These are phyloP conservation scores for Ilex paraguariensis DNA, from an alignment of 305 asterid genomes.

Conservation along the genomic window DNA sequence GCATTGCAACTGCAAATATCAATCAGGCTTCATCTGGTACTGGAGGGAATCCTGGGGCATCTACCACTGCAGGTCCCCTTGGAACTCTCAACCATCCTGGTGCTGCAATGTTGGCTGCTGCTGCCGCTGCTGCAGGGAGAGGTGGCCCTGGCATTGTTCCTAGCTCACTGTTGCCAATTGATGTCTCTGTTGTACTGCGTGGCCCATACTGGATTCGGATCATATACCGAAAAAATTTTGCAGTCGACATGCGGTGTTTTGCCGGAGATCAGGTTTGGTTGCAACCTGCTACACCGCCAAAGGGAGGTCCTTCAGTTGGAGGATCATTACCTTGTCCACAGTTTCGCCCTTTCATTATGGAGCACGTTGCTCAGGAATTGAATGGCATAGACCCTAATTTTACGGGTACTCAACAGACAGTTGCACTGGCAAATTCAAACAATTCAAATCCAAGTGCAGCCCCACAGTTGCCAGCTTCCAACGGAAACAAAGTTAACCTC, in stretches of 20 bases:
- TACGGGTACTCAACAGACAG: slow-evolving; percentile 73
- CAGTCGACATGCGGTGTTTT: slow-evolving; percentile 99
- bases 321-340: slow-evolving; percentile 99
- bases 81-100: slow-evolving; percentile 54
- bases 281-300: slow-evolving; percentile 99
- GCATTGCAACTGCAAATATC: slow-evolving; percentile 43
- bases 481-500: slow-evolving; percentile 58
- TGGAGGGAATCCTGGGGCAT: slow-evolving; percentile 43
- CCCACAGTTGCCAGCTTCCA: slow-evolving; percentile 49
- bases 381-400: slow-evolving; percentile 89
- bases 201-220: slow-evolving; percentile 99
- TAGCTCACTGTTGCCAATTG: slow-evolving; percentile 96
- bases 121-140: slow-evolving; percentile 88
- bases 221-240: slow-evolving; percentile 84
- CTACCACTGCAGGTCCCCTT: slow-evolving; percentile 45
- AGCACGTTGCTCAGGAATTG: slow-evolving; percentile 98
- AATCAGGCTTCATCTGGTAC: slow-evolving; percentile 67
- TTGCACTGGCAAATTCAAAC: slow-evolving; percentile 54
- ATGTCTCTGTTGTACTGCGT: slow-evolving; percentile 96
- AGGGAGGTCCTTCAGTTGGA: slow-evolving; percentile 82
- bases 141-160: slow-evolving; percentile 99
- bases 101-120: slow-evolving; percentile 76
- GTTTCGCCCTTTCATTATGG: slow-evolving; percentile 98
- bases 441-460: slow-evolving; percentile 48
- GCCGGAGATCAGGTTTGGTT: slow-evolving; percentile 99